Evolutionary conservation across 225 moss, liverwort and hornwort species (phyloP), one percentile per base, ranked within the genome.

Genomic region (Thuidium tamariscinum): DNA sequence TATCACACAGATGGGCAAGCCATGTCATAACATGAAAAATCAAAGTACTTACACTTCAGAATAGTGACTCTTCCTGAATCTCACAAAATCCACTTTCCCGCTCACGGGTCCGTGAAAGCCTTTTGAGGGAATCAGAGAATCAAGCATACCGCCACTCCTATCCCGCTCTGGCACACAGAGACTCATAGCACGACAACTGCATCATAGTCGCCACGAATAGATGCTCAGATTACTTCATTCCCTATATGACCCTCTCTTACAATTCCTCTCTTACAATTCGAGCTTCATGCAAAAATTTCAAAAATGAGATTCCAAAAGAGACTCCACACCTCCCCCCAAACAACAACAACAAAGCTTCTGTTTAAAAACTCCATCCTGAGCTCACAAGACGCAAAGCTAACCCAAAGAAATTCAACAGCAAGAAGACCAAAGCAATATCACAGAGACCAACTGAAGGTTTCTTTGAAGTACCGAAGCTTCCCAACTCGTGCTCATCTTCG

Each of bases 101-200:
- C 88, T 92, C 74, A 92, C 77, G 66, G 72, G 75, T 83, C 89
- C 92, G 80, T 88, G 36, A 86, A 76, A 89, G 82, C 92, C 90
- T 81, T 89, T 87, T 20, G 92, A 72, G 75, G 91, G 87, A 87
- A 97, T 82, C 85, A 92, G 88, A 76, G 89, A 87, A 87, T 95
- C 93, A 88, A 94, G 92, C 92, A 91, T 95, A 83, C 91, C 94
- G 89, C 92, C 94, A 87, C 89, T 92, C 82, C 93, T 94, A 92
- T 95, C 93, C 92, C 93, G 95, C 91, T 94, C 95, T 84, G 89
- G 90, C 83, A 95, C 93, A 89, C 93, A 95, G 85, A 95, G 93
- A 94, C 92, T 97, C 97, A 98, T 98, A 91, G 92, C 95, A 95
- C 90, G 93, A 90, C 86, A 88, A 88, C 85, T 88, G 89, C 93